Percentiles rank a stretch among this genome's conserved stretches.
These are phyloP conservation scores for Metschnikowia borealis DNA, from an alignment of 805 yeast species.

Conservation along the genomic window DNA sequence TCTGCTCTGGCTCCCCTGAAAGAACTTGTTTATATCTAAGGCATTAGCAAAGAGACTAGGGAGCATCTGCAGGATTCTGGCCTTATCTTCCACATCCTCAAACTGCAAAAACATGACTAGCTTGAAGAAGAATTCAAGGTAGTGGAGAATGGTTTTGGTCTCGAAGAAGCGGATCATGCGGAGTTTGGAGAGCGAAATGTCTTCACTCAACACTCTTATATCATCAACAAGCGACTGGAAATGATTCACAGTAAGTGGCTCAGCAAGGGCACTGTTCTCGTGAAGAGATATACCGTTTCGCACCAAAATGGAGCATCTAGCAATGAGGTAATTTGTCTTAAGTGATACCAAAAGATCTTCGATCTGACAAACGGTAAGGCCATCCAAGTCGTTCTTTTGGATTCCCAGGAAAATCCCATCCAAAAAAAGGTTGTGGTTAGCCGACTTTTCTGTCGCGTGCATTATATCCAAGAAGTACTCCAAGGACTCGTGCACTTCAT, in stretches of 20 bases:
- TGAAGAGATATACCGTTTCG: constrained; percentile 9
- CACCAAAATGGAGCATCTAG: constrained; percentile 19
- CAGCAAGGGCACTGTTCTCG: constrained; percentile 1
- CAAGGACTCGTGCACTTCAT: constrained; percentile 18
- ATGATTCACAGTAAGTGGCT: constrained; percentile 18
- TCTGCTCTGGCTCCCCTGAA: constrained; percentile 10
- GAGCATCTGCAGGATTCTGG: constrained; percentile 10
- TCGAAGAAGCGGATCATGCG: constrained; percentile 13
- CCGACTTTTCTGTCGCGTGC: constrained; percentile 20
- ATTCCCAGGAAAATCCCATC: constrained; percentile 8
- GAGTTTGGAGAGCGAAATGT: constrained; percentile 14
- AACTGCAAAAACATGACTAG: constrained; percentile 32
- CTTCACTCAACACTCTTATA: constrained; percentile 25
- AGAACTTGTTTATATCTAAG: constrained; percentile 12
- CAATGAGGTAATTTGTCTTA: constrained; percentile 27
- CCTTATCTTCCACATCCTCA: constrained; percentile 26
- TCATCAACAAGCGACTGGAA: constrained; percentile 22
- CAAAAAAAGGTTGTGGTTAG: constrained; percentile 24
- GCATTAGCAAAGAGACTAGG: constrained; percentile 19
- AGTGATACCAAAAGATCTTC: constrained; percentile 20
- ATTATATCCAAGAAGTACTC: constrained; percentile 19
- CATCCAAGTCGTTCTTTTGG: constrained; percentile 12
- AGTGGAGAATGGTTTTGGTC: constrained; percentile 20
- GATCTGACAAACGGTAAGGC: constrained; percentile 5
- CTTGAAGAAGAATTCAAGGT: constrained; percentile 26